Base-by-base conservation (phyloP, 192 early-diverging fungal genomes). In the Borealophlyctis nickersoniae region DNA sequence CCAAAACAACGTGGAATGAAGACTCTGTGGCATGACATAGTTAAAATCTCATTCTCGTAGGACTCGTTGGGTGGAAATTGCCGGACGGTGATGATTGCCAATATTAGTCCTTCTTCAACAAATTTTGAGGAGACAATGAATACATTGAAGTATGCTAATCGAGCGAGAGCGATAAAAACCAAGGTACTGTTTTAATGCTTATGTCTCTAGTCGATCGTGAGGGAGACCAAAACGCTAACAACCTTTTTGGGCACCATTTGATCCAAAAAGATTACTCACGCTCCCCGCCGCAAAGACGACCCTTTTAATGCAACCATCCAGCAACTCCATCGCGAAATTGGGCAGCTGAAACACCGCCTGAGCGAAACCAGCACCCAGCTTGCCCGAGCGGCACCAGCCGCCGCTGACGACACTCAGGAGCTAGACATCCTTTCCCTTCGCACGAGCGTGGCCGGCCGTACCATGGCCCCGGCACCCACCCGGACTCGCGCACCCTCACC, bases 11-110 rank as follows among this genome's bases (percentile, higher is more conserved):
- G n/a, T n/a, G n/a, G n/a, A n/a, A n/a, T n/a, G n/a, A n/a, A n/a
- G n/a, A n/a, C n/a, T n/a, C n/a, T n/a, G n/a, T n/a, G n/a, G n/a
- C n/a, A n/a, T n/a, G n/a, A n/a, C n/a, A n/a, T n/a, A n/a, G n/a
- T n/a, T n/a, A 48, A 48, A 9, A 71, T 48, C 22, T 65, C 29
- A 30, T 30, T 54, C 14, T 4, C 51, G 27, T 58, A 80, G 67
- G 75, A 82, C 58, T 87, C 89, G 24, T 70, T 91, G 61, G 88
- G 87, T 32, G 89, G 89, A 5, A 89, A 91, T 67, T 88, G 87
- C 67, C 75, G 79, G 29, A 88, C 86, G 4, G 85, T 86, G 7
- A 91, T 91, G 89, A 87, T 91, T 59, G 85, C 85, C 9, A 87
- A 86, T 64, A 87, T 89, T 30, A 83, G 83, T 7, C 88, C 88